phyloP scores from a whole-genome alignment of 345 rosid genomes.

The Geranium brycei region DNA sequence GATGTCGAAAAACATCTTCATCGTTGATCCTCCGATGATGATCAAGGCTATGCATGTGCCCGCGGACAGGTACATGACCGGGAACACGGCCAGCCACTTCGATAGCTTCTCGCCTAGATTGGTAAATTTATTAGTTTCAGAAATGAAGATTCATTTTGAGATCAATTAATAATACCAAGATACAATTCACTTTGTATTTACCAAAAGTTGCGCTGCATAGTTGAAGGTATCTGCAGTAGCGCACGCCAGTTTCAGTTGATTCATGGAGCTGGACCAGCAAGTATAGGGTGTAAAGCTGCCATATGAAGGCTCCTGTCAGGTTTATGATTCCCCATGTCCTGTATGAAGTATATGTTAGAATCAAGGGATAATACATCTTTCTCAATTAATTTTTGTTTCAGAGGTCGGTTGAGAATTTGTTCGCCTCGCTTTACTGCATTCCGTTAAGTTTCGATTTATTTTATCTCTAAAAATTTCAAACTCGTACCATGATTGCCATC shows the following conservation, averaged over 20 bases:
- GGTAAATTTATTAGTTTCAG: background rate
- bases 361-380: too few species aligned
- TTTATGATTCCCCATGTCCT: slow-evolving; percentile 16
- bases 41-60: slow-evolving; percentile 50
- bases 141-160: background rate
- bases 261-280: slow-evolving; percentile 19
- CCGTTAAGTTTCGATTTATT: too few species aligned
- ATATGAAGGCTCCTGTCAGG: slow-evolving; percentile 12
- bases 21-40: slow-evolving; percentile 39
- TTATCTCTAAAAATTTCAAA: too few species aligned
- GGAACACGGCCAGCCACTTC: slow-evolving; percentile 38
- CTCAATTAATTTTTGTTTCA: too few species aligned
- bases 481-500: too few species aligned
- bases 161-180: too few species aligned
- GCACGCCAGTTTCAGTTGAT: slow-evolving; percentile 10
- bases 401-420: too few species aligned
- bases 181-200: background rate
- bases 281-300: slow-evolving; percentile 17
- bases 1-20: slow-evolving; percentile 17
- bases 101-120: slow-evolving; percentile 33
- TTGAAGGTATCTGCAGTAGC: slow-evolving; percentile 17
- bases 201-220: slow-evolving; percentile 13
- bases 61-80: slow-evolving; percentile 49
- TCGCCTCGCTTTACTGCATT: too few species aligned
- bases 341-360: background rate